phyloP scores from a whole-genome alignment of 768 basidiomycete species.

The Pulveroboletus sp. region DNA sequence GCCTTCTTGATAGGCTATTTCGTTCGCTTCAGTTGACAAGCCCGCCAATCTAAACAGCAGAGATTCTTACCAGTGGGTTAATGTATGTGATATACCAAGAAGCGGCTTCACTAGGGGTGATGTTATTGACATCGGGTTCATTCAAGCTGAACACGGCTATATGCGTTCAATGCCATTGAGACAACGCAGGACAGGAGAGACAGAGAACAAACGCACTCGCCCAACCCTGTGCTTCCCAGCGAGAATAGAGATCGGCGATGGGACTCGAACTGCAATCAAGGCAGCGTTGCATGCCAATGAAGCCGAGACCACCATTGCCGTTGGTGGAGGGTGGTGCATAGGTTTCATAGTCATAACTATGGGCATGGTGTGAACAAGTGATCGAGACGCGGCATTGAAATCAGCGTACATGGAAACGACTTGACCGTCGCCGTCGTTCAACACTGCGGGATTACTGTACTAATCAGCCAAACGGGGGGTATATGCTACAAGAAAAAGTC shows the following conservation, averaged over 20 bases:
- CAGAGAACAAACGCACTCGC: slow-evolving; percentile 20
- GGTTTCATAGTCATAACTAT: slow-evolving; percentile 38
- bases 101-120: slow-evolving; percentile 28
- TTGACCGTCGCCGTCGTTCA: slow-evolving; percentile 31
- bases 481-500: not conserved
- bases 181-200: not conserved
- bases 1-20: slow-evolving; percentile 35
- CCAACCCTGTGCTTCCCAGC: slow-evolving; percentile 31
- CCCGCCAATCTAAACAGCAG: not conserved
- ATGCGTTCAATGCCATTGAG: not conserved
- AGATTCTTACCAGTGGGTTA: slow-evolving; percentile 32
- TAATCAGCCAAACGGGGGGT: slow-evolving; percentile 1
- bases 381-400: not conserved
- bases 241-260: slow-evolving; percentile 27
- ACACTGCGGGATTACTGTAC: slow-evolving; percentile 25
- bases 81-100: slow-evolving; percentile 35
- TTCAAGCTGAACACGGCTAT: slow-evolving; percentile 34
- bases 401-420: slow-evolving; percentile 31
- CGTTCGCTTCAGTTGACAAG: not conserved
- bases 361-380: not conserved
- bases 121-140: slow-evolving; percentile 33
- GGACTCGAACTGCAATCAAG: slow-evolving; percentile 36
- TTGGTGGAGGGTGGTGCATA: slow-evolving; percentile 32
- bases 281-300: slow-evolving; percentile 39
- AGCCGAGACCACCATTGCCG: slow-evolving; percentile 34